A percentile compares a stretch with the other conserved stretches of the same genome.
Conservation (phyloP, 768 basidiomycete genomes). For the Mycena capillaripes region DNA sequence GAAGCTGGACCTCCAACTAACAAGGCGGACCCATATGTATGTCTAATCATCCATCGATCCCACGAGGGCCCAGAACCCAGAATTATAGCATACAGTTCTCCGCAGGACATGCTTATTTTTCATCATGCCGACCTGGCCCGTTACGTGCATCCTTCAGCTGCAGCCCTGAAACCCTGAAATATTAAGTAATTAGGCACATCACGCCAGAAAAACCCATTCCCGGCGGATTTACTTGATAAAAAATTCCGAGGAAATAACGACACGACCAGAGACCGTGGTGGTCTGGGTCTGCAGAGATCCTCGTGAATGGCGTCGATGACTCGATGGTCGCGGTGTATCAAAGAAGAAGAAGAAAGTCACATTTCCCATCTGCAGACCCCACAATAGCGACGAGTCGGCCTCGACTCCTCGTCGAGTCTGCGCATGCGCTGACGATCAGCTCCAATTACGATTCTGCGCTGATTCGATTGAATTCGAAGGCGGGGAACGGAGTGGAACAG, state of each 20-base stretch:
- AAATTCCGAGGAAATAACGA: constrained; percentile 25
- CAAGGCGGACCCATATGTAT: constrained; percentile 25
- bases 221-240: constrained; percentile 21
- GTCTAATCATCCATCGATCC: neutral
- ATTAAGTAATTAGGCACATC: constrained; percentile 26
- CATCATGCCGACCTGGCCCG: neutral
- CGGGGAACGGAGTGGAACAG: neutral
- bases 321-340: neutral
- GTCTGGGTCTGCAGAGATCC: constrained; percentile 20
- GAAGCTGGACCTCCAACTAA: neutral
- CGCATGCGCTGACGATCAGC: neutral
- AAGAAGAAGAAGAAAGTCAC: no score
- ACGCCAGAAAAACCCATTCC: neutral
- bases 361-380: no score
- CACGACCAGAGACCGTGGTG: neutral
- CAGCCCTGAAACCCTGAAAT: constrained; percentile 15
- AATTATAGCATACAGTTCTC: neutral
- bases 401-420: neutral
- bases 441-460: neutral
- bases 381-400: no score
- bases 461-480: neutral
- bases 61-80: no score
- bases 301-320: neutral
- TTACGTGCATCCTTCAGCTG: constrained; percentile 17
- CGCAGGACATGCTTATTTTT: neutral